Percentiles rank a stretch among this genome's conserved stretches.
phyloP scores from a whole-genome alignment of 257 asterid species.

The Striga asiatica region DNA sequence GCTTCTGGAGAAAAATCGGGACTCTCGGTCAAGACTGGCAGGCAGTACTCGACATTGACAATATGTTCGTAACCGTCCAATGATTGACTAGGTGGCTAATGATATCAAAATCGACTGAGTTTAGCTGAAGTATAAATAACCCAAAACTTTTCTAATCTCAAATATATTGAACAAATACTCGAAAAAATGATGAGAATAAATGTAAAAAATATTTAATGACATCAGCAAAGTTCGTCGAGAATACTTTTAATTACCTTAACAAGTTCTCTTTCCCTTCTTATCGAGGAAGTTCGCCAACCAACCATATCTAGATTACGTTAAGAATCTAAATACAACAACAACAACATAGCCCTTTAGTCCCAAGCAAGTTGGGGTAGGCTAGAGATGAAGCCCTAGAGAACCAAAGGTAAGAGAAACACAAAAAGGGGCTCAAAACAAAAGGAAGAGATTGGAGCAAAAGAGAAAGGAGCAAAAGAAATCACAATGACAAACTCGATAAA shows the following conservation, averaged over 20 bases:
- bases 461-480: too few species aligned
- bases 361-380: too few species aligned
- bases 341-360: too few species aligned
- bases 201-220: not conserved
- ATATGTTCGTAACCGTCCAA: conserved; percentile 85
- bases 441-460: too few species aligned
- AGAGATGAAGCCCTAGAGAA: too few species aligned
- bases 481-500: conserved; percentile 12
- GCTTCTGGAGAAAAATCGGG: conserved; percentile 74
- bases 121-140: too few species aligned
- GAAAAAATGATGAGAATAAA: too few species aligned
- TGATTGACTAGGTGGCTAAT: conserved; percentile 55
- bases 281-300: conserved; percentile 97
- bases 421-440: too few species aligned
- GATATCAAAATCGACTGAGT: not conserved
- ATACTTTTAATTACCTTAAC: conserved; percentile 38
- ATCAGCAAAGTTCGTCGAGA: not conserved
- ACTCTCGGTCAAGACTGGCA: conserved; percentile 45
- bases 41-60: conserved; percentile 64
- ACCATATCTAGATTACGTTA: conserved; percentile 69
- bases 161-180: too few species aligned
- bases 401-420: too few species aligned
- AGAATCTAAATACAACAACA: conserved; percentile 21
- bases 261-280: conserved; percentile 81
- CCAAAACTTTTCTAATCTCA: too few species aligned